A percentile compares a stretch with the other conserved stretches of the same genome.
These are phyloP conservation scores for Pleurotus giganteus DNA, from an alignment of 768 basidiomycete genomes.

Conservation along the genomic window DNA sequence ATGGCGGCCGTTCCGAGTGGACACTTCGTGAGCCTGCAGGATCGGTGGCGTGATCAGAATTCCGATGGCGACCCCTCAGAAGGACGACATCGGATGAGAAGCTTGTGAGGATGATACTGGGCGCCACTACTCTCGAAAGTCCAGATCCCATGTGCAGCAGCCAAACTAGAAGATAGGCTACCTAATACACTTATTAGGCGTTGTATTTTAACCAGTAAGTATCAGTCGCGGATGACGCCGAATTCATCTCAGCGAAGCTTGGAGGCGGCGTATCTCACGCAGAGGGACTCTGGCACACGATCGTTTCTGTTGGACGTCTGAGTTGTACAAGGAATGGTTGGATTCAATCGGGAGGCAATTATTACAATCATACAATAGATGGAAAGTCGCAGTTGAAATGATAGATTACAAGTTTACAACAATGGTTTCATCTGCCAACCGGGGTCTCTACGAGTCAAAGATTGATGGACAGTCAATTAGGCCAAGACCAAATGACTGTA, in stretches of 20 bases:
- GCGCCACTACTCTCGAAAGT: not conserved
- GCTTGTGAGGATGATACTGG: not conserved
- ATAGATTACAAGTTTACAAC: not conserved
- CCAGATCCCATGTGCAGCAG: not conserved
- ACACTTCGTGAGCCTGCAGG: not conserved
- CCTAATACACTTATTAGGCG: not conserved
- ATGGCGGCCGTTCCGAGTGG: not conserved
- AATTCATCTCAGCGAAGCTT: slow-evolving; percentile 9
- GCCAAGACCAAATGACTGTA: not conserved
- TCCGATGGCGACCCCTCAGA: not conserved
- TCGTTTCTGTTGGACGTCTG: too few relatives aligned
- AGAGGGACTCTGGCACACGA: too few relatives aligned
- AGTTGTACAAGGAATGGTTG: too few relatives aligned
- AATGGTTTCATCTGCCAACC: slow-evolving; percentile 8
- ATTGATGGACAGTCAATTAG: slow-evolving; percentile 5
- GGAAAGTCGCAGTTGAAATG: not conserved
- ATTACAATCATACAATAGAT: not conserved
- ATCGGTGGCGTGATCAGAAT: not conserved
- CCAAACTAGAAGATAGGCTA: not conserved
- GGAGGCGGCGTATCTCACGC: too few relatives aligned
- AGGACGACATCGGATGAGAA: not conserved
- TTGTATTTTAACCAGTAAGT: not conserved
- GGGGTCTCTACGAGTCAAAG: slow-evolving; percentile 1
- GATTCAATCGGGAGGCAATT: not conserved
- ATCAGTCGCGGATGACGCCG: not conserved